A percentile compares a stretch with the other conserved stretches of the same genome.
Conservation (phyloP, 495 filamentous ascomycete genomes). For the Amphirosellinia nigrospora region DNA sequence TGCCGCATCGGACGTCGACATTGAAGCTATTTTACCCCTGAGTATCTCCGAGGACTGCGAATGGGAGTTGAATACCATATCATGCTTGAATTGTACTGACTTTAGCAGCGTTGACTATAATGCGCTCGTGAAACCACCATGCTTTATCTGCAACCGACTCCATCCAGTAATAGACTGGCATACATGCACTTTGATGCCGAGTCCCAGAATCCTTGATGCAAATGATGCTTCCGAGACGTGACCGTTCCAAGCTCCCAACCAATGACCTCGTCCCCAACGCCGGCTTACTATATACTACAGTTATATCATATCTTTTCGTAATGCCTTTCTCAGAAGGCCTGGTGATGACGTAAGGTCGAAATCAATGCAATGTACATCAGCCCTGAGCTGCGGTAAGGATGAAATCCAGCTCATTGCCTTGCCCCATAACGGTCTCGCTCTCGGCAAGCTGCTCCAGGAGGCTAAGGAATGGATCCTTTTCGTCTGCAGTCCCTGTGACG, state of each 20-base stretch:
- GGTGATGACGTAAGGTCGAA: neutral
- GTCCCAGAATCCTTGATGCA: constrained; percentile 8
- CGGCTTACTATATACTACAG: constrained; percentile 21
- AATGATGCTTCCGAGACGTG: constrained; percentile 1
- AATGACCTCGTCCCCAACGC: constrained; percentile 15
- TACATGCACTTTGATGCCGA: constrained; percentile 6
- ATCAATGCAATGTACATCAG: constrained; percentile 20
- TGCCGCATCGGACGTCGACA: neutral
- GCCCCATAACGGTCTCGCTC: constrained; percentile 64
- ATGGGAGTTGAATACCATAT: neutral
- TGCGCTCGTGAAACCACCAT: constrained; percentile 8
- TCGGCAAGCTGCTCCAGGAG: constrained; percentile 81
- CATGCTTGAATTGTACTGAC: neutral
- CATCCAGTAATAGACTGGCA: neutral
- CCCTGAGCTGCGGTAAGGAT: constrained; percentile 58
- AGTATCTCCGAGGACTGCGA: neutral
- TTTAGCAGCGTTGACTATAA: neutral
- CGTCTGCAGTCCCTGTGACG: constrained; percentile 48
- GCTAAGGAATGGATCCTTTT: constrained; percentile 81
- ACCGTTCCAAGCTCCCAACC: constrained; percentile 8
- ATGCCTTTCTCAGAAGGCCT: neutral
- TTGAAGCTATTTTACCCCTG: neutral
- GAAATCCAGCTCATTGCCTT: constrained; percentile 74
- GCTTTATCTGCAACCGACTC: neutral
- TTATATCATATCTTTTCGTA: neutral